Evolutionary conservation across 345 rosid genomes (phyloP), one percentile per base, ranked within the genome.

Genomic region (Ceriops tagal): DNA sequence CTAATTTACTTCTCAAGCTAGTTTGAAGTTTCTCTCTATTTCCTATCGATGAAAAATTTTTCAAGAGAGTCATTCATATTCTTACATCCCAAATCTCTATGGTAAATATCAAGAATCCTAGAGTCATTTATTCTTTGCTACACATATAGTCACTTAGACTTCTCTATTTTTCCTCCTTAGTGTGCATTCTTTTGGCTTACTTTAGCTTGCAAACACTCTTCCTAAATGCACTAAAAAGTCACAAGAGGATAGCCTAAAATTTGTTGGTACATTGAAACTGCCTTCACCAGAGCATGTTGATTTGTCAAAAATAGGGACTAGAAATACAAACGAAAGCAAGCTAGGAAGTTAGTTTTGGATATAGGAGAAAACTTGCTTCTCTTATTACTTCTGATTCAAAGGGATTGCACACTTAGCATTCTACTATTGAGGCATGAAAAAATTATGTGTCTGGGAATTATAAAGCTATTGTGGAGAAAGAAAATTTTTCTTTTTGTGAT

Each of bases 11-110:
- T 74, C 71, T n/a, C n/a, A n/a, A n/a, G n/a, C n/a, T n/a, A n/a
- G n/a, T n/a, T n/a, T 75, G 4, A 83, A 84, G 62, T 72, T 62
- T 46, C 61, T 39, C 78, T 66, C 79, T 2, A 46, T 68, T 68
- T 67, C 49, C 73, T 62, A 72, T 72, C 49, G 83, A 77, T 58
- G 78, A 77, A 65, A 78, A 70, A 34, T 88, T 91, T 72, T 72
- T 83, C 64, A 75, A 76, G 71, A 76, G 81, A 78, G 84, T 86
- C 3, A 72, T 87, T 62, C 77, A 79, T 60, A 64, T 60, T 72
- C 84, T 87, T 56, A 80, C 76, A 66, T 78, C 86, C 72, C 82
- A 74, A 71, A 59, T 75, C 72, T 81, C 85, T 56, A 70, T 58
- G 92, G 98, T 93, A 85, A 66, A 78, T 78, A 64, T 68, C 58